Base-by-base conservation (phyloP, 2,329 filamentous ascomycete species). In the Elsinoe perseae region DNA sequence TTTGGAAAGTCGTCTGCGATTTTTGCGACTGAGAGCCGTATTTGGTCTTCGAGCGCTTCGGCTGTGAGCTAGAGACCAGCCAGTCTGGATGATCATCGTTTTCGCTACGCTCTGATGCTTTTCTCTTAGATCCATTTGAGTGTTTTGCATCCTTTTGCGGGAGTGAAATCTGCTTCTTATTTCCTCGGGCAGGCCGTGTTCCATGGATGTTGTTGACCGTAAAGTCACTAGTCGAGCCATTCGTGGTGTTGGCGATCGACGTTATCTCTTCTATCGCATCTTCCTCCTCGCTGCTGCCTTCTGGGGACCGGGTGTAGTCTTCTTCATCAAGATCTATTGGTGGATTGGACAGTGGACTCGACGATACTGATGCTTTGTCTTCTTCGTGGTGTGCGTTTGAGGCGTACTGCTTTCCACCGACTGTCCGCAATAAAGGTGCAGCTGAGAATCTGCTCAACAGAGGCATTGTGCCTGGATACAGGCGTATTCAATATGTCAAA, bases 1-100 rank as follows among this genome's bases (percentile, higher is more conserved):
- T 42, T 20, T 20, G 34, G 40, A 32, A 56, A 2, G 53, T 14
- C 16, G 38, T 34, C 36, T 56, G 38, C 44, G 53, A 56, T 18
- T 38, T 38, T 36, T 56, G 53, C 28, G 53, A 48, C 25, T 42
- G 36, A 12, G 53, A 56, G 40, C 36, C 53, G 28, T 56, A 56
- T 28, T 16, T 56, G 7, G 27, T 46, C 53, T 46, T 56, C 6
- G 42, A 12, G n/a, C 53, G 53, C 28, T 48, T 56, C 3, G 36
- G 23, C 27, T 56, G 53, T 9, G 38, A 44, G 28, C 36, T 44
- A 16, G 14, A 46, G 9, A 34, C 30, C 4, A 53, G 16, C 53
- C 53, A 56, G 8, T 36, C 53, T 2, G 53, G 38, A 25, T 56
- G 53, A 6, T 55, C 50, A 5, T 42, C 38, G 7, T 23, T n/a